phyloP scores from a whole-genome alignment of 805 yeast genomes.

The Schwanniomyces sp. region DNA sequence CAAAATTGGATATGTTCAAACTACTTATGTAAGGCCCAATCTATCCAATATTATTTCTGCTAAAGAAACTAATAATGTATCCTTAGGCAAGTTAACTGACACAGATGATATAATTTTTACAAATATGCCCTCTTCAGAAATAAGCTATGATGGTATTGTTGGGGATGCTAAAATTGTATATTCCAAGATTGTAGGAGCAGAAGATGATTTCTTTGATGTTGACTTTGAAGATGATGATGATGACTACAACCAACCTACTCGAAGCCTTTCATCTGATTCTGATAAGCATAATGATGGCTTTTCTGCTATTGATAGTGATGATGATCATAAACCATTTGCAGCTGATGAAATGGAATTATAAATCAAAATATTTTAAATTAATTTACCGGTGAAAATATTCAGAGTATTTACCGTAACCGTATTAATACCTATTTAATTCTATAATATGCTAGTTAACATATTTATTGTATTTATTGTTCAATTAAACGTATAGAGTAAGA shows the following conservation, averaged over 20 bases:
- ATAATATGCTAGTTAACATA: background rate
- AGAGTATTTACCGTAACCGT: background rate
- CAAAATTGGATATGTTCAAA: conserved; percentile 40
- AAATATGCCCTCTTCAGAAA: conserved; percentile 77
- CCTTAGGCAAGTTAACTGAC: conserved; percentile 25
- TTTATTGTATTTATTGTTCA: background rate
- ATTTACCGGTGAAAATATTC: background rate
- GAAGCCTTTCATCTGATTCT: background rate
- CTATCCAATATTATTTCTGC: conserved; percentile 37
- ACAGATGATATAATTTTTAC: conserved; percentile 47
- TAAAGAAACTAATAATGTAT: conserved; percentile 23
- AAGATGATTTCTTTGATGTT: conserved; percentile 93
- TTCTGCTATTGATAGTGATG: conserved; percentile 24
- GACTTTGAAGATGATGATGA: conserved; percentile 96
- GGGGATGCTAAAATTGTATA: conserved; percentile 78
- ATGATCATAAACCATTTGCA: conserved; percentile 42
- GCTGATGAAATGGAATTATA: conserved; percentile 43
- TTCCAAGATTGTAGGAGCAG: conserved; percentile 81
- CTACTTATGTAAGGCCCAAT: conserved; percentile 36
- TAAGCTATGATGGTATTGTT: conserved; percentile 88
- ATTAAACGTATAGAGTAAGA: background rate
- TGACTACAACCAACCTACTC: conserved; percentile 18
- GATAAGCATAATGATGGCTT: conserved; percentile 2
- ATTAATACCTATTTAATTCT: background rate
- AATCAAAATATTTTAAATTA: background rate